Conservation (phyloP, 805 yeast genomes). For the Starmerella cellae region DNA sequence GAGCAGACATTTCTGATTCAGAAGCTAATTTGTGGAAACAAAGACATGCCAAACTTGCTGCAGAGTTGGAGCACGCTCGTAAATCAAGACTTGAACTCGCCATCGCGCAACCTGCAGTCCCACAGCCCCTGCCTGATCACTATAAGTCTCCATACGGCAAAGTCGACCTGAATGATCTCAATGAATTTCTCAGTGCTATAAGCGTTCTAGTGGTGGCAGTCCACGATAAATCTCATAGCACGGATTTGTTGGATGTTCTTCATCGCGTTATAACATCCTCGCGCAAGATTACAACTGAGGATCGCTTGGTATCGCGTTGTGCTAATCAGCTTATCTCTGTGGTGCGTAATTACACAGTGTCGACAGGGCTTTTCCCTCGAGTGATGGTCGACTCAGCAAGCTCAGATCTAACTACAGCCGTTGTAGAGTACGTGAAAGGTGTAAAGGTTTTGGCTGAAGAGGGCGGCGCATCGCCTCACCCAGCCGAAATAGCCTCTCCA, state of each 20-base stretch:
- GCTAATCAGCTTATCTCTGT: slow-evolving; percentile 65
- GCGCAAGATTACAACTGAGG: slow-evolving; percentile 17
- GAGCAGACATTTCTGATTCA: slow-evolving; percentile 23
- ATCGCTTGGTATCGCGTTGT: slow-evolving; percentile 42
- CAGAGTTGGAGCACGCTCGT: slow-evolving; percentile 22
- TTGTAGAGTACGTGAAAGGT: slow-evolving; percentile 28
- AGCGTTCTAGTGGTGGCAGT: slow-evolving; percentile 27
- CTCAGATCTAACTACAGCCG: slow-evolving; percentile 54
- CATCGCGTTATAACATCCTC: slow-evolving; percentile 28
- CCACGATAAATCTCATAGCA: slow-evolving; percentile 17
- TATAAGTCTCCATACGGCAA: slow-evolving; percentile 20
- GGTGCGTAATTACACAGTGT: slow-evolving; percentile 57
- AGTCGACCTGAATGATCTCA: slow-evolving; percentile 21
- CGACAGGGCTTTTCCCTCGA: slow-evolving; percentile 52
- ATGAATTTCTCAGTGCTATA: slow-evolving; percentile 26
- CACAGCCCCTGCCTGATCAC: slow-evolving; percentile 1
- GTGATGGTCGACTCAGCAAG: slow-evolving; percentile 62
- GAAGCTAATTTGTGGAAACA: slow-evolving; percentile 30
- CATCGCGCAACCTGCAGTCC: slow-evolving; percentile 10
- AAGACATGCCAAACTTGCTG: slow-evolving; percentile 23
- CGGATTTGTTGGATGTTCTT: slow-evolving; percentile 24
- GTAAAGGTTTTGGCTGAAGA: not conserved
- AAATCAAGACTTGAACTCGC: slow-evolving; percentile 11
- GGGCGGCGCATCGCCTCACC: not conserved
- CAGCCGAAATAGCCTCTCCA: too few species aligned